Base-by-base conservation (phyloP, 1,139 yeast genomes). In the Hyphopichia wangnamkhiaoensis region DNA sequence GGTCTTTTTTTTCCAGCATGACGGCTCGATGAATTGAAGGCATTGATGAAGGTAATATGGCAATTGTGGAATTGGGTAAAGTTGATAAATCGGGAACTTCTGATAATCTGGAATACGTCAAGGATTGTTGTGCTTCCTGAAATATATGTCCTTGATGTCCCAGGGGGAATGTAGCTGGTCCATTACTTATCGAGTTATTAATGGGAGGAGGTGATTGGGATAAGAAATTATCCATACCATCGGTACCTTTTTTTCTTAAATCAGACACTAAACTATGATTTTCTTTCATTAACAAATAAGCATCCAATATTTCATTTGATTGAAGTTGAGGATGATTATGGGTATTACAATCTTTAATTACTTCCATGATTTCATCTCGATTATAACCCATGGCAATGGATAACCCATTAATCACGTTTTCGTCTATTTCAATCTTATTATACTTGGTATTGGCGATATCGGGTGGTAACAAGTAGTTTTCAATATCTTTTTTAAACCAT, bases 11-110 rank as follows among this genome's bases (percentile, higher is more conserved):
- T 41, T 85, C 86, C 53, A 82, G 73, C 97, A 93, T 91, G 57
- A 80, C 88, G 2, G 98, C 97, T 36, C 96, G 74, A 58, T 93
- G 98, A 38, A 91, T 89, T 43, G 93, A 90, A 1, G 98, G 97
- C 51, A 93, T 72, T 3, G 97, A 90, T 2, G 96, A 84, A 3
- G 98, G 98, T 46, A 93, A 68, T 30, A 93, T 87, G 1, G 97
- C 95, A 46, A 93, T 90, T 2, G 96, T 88, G 16, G 82, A 75
- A 47, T 68, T 73, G 14, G 82, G 81, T 44, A 72, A 63, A 0
- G 77, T 69, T 10, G 75, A 68, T 45, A 72, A 65, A 50, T 74
- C 79, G 6, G 77, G 78, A 3, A 71, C 77, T 12, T 74, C 68
- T 3, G 76, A 72, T 42, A 74, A 61, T 2, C 78, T 71, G 52